A percentile compares a stretch with the other conserved stretches of the same genome.
phyloP scores from a whole-genome alignment of 2,329 filamentous ascomycete species.

The Hawksworthiomyces lignivorus region DNA sequence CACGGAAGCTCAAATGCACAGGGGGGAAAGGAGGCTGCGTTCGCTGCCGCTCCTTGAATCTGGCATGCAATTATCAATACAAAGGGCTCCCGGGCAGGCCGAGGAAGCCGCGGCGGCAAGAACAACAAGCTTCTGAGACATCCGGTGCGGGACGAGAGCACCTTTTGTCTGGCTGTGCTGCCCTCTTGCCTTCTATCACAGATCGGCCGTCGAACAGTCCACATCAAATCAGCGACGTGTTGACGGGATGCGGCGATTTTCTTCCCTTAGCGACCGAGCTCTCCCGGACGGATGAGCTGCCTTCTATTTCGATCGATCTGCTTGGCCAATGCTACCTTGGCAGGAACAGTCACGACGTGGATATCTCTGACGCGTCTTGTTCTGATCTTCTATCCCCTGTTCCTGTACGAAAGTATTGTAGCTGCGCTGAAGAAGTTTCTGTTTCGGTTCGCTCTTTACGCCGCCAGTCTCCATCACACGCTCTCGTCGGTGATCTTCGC shows the following conservation, averaged over 20 bases:
- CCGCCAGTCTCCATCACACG: not conserved
- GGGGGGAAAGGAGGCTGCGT: conserved; percentile 2
- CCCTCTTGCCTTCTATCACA: no score
- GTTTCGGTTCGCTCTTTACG: not conserved
- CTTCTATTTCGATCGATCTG: conserved; percentile 4
- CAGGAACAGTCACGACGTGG: not conserved
- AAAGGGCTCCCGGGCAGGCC: conserved; percentile 7
- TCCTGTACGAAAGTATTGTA: not conserved
- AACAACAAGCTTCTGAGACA: not conserved
- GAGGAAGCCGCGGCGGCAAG: conserved; percentile 3
- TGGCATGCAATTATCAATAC: conserved; percentile 7
- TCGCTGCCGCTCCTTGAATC: conserved; percentile 1
- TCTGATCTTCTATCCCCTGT: not conserved
- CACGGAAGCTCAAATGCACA: conserved; percentile 8
- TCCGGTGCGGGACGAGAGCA: no score
- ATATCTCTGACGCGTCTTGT: not conserved
- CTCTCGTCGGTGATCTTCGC: conserved; percentile 6
- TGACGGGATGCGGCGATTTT: no score
- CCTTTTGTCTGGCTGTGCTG: no score
- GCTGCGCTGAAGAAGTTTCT: conserved; percentile 2
- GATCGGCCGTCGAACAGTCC: no score
- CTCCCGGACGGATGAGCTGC: no score
- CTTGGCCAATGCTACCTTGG: not conserved
- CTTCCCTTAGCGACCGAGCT: no score
- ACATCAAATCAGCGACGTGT: no score